These are phyloP conservation scores for Penicillium lividum DNA, from an alignment of 495 filamentous ascomycete genomes.

Conservation along the genomic window DNA sequence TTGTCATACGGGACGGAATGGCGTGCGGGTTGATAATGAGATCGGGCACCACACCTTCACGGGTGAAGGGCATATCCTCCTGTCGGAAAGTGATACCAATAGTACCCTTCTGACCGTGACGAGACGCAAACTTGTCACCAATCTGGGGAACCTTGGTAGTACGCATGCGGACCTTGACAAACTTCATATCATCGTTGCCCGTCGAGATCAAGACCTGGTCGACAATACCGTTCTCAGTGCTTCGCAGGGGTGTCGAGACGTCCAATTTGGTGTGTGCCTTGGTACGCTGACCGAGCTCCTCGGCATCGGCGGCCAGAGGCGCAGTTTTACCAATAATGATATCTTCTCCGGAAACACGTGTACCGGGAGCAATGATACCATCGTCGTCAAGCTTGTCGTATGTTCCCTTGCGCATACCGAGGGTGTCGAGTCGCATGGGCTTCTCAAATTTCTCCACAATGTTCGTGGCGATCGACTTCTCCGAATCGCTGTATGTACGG, in stretches of 20 bases:
- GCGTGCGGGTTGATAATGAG: conserved; percentile 99
- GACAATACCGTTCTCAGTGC: conserved; percentile 94
- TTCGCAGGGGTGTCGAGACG: conserved; percentile 89
- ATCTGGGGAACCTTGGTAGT: conserved; percentile 99
- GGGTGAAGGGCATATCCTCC: conserved; percentile 98
- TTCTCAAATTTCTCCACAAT: conserved; percentile 94
- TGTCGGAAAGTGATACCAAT: conserved; percentile 97
- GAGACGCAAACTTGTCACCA: conserved; percentile 98
- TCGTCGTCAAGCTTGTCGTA: conserved; percentile 98
- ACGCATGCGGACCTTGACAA: conserved; percentile 95
- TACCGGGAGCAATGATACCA: conserved; percentile 88
- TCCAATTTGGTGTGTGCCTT: conserved; percentile 90
- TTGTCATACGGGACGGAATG: conserved; percentile 99
- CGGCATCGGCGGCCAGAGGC: conserved; percentile 85
- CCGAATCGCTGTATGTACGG: conserved; percentile 91
- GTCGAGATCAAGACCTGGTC: conserved; percentile 92
- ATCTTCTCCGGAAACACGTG: conserved; percentile 93
- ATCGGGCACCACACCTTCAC: conserved; percentile 88
- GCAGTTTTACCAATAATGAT: conserved; percentile 99
- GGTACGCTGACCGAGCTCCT: conserved; percentile 90
- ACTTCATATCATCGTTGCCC: conserved; percentile 78
- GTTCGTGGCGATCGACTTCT: conserved; percentile 89
- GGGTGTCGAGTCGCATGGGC: conserved; percentile 80
- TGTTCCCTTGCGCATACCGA: conserved; percentile 90
- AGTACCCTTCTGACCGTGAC: conserved; percentile 98